These are phyloP conservation scores for Blumeriella jaapii DNA, from an alignment of 2,329 filamentous ascomycete genomes.

Conservation along the genomic window DNA sequence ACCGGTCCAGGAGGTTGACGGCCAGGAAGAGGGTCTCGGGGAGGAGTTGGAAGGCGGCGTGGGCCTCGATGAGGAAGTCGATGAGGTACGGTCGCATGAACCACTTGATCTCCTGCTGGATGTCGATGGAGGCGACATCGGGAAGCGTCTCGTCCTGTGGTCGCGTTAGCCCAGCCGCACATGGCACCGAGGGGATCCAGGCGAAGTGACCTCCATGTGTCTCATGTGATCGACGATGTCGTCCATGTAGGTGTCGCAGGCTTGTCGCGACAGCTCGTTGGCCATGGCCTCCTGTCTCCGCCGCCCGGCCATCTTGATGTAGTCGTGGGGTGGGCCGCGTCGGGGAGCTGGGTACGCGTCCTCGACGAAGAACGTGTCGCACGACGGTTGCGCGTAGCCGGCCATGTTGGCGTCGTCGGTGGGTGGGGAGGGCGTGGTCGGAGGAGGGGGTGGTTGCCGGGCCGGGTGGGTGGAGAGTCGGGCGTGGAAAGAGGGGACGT, in stretches of 20 bases:
- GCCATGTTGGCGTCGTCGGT: conserved; percentile 20
- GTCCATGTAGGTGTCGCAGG: conserved; percentile 84
- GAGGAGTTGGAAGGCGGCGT: conserved; percentile 85
- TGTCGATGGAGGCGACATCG: conserved; percentile 95
- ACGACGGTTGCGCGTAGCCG: conserved; percentile 37
- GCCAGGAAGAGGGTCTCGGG: conserved; percentile 94
- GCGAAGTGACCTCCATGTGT: conserved; percentile 63
- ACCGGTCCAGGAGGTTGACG: conserved; percentile 91
- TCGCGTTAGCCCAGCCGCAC: conserved; percentile 28
- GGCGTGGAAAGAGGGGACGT: conserved; percentile 25
- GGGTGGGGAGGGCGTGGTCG: conserved; percentile 6
- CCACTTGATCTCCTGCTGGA: conserved; percentile 98
- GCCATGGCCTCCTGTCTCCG: conserved; percentile 81
- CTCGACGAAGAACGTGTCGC: conserved; percentile 59
- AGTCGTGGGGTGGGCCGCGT: conserved; percentile 45
- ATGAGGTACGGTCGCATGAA: conserved; percentile 98
- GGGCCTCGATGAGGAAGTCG: conserved; percentile 95
- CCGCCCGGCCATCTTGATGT: conserved; percentile 65
- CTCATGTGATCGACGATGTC: conserved; percentile 92
- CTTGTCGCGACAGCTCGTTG: conserved; percentile 75
- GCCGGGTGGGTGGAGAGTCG: conserved; percentile 7
- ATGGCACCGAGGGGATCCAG: background rate
- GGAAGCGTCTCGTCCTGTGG: conserved; percentile 73
- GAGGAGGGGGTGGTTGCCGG: background rate
- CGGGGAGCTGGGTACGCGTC: conserved; percentile 25